These are phyloP conservation scores for Metschnikowia koreensis DNA, from an alignment of 805 yeast genomes.

Conservation along the genomic window DNA sequence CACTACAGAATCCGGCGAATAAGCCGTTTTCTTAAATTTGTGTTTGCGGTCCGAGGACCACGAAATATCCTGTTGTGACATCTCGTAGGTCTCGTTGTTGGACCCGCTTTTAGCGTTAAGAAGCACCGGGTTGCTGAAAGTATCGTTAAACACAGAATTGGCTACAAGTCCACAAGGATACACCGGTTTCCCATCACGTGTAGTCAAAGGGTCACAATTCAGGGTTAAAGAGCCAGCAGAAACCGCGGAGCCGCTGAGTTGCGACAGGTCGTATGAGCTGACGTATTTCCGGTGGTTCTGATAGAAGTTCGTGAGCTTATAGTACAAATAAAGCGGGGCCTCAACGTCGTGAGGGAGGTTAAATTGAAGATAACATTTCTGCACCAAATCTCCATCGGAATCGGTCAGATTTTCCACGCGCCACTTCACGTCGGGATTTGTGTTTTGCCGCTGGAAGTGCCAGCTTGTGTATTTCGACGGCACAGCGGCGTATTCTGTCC, in stretches of 20 bases:
- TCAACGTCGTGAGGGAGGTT: conserved; percentile 67
- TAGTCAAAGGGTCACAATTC: conserved; percentile 38
- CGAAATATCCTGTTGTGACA: conserved; percentile 64
- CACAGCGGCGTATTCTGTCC: conserved; percentile 43
- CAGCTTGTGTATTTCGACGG: conserved; percentile 57
- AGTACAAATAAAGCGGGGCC: conserved; percentile 74
- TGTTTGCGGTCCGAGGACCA: conserved; percentile 74
- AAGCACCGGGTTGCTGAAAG: conserved; percentile 56
- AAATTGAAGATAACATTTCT: conserved; percentile 67
- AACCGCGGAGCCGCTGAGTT: conserved; percentile 75
- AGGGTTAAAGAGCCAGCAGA: conserved; percentile 45
- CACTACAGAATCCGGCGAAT: conserved; percentile 65
- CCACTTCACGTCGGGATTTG: conserved; percentile 63
- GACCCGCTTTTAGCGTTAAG: conserved; percentile 45
- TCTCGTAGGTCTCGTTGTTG: conserved; percentile 41
- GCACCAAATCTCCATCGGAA: conserved; percentile 34
- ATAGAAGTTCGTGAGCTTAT: conserved; percentile 83
- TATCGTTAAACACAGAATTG: conserved; percentile 87
- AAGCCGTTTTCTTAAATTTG: conserved; percentile 70
- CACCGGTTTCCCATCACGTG: conserved; percentile 40
- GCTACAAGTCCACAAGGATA: conserved; percentile 97
- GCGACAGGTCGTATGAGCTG: conserved; percentile 75
- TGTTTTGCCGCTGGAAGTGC: conserved; percentile 55
- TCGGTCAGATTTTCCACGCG: conserved; percentile 37
- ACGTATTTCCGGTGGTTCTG: conserved; percentile 96